These are phyloP conservation scores for Pseudocercospora cruenta DNA, from an alignment of 2,329 filamentous ascomycete species.

Conservation along the genomic window DNA sequence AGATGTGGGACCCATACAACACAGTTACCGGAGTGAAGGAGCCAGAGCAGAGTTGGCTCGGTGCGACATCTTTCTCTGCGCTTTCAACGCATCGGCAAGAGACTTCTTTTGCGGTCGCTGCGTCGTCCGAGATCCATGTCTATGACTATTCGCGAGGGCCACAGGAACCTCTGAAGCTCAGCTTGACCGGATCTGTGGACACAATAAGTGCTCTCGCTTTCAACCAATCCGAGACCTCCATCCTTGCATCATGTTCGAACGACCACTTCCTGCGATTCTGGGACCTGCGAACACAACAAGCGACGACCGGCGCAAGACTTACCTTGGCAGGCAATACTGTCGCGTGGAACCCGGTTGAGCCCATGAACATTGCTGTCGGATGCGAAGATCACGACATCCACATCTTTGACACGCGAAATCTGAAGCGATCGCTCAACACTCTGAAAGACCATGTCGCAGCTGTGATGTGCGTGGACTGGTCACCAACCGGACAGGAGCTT, in stretches of 20 bases:
- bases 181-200: constrained; percentile 86
- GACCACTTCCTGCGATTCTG: constrained; percentile 89
- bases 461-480: constrained; percentile 96
- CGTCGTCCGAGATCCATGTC: constrained; percentile 78
- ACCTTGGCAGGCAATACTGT: constrained; percentile 82
- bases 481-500: constrained; percentile 89
- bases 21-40: constrained; percentile 64
- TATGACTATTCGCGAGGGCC: constrained; percentile 85
- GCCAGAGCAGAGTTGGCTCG: constrained; percentile 82
- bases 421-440: constrained; percentile 84
- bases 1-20: constrained; percentile 89
- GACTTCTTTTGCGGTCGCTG: constrained; percentile 75
- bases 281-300: constrained; percentile 83
- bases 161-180: constrained; percentile 75
- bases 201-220: constrained; percentile 88
- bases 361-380: constrained; percentile 90
- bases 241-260: constrained; percentile 81
- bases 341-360: constrained; percentile 95
- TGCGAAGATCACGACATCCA: constrained; percentile 94
- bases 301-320: constrained; percentile 78
- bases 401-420: constrained; percentile 92
- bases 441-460: constrained; percentile 88
- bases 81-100: constrained; percentile 80
- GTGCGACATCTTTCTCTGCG: constrained; percentile 78
- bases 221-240: constrained; percentile 91